phyloP scores from a whole-genome alignment of 2,329 filamentous ascomycete species.

The Xylariaceae sp. region DNA sequence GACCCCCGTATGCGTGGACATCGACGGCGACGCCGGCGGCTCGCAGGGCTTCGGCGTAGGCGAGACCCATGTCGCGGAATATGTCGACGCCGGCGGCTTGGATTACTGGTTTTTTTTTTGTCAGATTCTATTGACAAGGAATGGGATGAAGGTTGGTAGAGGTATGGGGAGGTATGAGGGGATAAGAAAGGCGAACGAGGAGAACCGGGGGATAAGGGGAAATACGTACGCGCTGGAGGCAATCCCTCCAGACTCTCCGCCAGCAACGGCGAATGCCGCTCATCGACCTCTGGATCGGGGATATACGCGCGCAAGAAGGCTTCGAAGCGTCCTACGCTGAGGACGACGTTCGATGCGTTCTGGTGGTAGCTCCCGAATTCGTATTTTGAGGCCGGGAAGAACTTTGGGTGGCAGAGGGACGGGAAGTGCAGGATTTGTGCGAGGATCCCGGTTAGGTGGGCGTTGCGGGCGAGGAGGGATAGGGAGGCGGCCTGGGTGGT shows the following conservation, averaged over 20 bases:
- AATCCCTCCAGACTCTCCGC: slow-evolving; percentile 9
- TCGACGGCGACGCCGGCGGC: slow-evolving; percentile 11
- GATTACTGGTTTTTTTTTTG: slow-evolving; percentile 8
- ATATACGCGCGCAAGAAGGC: slow-evolving; percentile 8
- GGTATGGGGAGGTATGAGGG: neutral
- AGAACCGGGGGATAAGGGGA: neutral
- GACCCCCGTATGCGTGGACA: slow-evolving; percentile 11
- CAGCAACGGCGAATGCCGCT: slow-evolving; percentile 16
- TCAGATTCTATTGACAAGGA: too few relatives aligned
- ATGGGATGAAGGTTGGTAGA: too few relatives aligned
- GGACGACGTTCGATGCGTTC: slow-evolving; percentile 14
- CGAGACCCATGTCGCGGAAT: slow-evolving; percentile 15
- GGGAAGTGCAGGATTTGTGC: slow-evolving; percentile 19
- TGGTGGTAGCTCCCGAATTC: slow-evolving; percentile 17
- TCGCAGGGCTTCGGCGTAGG: slow-evolving; percentile 13
- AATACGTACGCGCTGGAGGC: slow-evolving; percentile 14
- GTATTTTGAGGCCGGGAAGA: slow-evolving; percentile 13
- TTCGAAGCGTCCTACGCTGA: slow-evolving; percentile 9
- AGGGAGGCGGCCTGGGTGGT: slow-evolving; percentile 6
- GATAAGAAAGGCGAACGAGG: too few relatives aligned
- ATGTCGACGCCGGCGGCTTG: slow-evolving; percentile 19
- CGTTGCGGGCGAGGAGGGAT: slow-evolving; percentile 8
- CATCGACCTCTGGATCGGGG: slow-evolving; percentile 11
- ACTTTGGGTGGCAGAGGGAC: slow-evolving; percentile 13
- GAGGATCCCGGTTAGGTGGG: slow-evolving; percentile 13